These are phyloP conservation scores for Afroboletus lepidellus DNA, from an alignment of 1,284 basidiomycete species.

Conservation along the genomic window DNA sequence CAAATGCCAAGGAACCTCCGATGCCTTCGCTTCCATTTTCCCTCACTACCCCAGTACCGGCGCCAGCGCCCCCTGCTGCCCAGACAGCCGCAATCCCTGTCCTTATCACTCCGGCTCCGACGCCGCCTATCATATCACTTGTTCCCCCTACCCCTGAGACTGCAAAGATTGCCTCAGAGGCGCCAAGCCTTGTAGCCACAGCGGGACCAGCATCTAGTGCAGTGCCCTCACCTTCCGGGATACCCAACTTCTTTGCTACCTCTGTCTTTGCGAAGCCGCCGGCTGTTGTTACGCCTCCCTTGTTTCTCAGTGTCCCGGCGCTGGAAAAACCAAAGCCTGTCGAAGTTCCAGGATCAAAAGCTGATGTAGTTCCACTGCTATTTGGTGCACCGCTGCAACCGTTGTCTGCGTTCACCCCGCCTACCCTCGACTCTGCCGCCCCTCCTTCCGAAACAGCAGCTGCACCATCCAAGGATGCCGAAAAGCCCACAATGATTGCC, in stretches of 20 bases:
- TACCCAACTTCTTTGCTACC: conserved; percentile 54
- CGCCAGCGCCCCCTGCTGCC: conserved; percentile 2
- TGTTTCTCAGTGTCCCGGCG: conserved; percentile 5
- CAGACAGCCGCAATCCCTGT: conserved; percentile 4
- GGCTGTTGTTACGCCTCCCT: conserved; percentile 4
- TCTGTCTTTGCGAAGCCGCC: conserved; percentile 35
- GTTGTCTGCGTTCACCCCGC: conserved; percentile 12
- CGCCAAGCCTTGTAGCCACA: conserved; percentile 12
- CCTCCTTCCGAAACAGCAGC: conserved; percentile 7
- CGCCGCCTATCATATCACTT: conserved; percentile 26
- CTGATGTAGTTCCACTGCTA: conserved; percentile 12
- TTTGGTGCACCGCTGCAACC: conserved; percentile 20
- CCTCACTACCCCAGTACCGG: conserved; percentile 40
- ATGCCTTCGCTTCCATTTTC: conserved; percentile 66
- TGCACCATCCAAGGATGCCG: conserved; percentile 20
- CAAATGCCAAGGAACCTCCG: conserved; percentile 62
- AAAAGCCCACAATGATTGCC: conserved; percentile 4
- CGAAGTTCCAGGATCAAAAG: conserved; percentile 13
- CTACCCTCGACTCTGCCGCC: conserved; percentile 8
- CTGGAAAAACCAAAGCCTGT: conserved; percentile 15
- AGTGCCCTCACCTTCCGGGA: conserved; percentile 17
- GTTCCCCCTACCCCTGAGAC: conserved; percentile 32
- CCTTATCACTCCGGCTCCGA: conserved; percentile 6
- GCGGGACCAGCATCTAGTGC: conserved; percentile 4
- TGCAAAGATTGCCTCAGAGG: conserved; percentile 18